phyloP scores from a whole-genome alignment of 2,329 filamentous ascomycete genomes.

The Calonectria hongkongensis region DNA sequence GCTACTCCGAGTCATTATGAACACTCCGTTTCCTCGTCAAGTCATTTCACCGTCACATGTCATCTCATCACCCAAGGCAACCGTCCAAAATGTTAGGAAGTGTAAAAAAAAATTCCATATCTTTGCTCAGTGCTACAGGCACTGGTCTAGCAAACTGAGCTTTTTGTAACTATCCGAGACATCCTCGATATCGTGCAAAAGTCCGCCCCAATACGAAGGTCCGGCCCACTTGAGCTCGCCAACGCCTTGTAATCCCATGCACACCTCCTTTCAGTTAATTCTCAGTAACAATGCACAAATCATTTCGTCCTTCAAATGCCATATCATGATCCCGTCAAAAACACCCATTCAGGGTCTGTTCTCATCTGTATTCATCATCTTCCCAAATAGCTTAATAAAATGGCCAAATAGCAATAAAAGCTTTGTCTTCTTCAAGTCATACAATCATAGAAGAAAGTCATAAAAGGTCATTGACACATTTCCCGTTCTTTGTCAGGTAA shows the following conservation, averaged over 20 bases:
- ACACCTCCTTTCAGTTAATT: slow-evolving; percentile 50
- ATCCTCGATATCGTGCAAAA: slow-evolving; percentile 50
- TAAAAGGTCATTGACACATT: slow-evolving; percentile 61
- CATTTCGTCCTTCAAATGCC: slow-evolving; percentile 53
- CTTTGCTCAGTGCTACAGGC: slow-evolving; percentile 50
- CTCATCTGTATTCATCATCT: slow-evolving; percentile 51
- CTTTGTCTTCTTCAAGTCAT: slow-evolving; percentile 64
- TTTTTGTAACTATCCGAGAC: slow-evolving; percentile 53
- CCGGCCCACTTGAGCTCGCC: slow-evolving; percentile 57
- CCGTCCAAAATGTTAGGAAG: slow-evolving; percentile 27
- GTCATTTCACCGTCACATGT: slow-evolving; percentile 11
- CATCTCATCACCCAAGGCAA: slow-evolving; percentile 16
- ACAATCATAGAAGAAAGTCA: slow-evolving; percentile 64
- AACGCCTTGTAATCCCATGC: slow-evolving; percentile 56
- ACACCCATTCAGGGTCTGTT: slow-evolving; percentile 51
- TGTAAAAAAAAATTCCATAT: slow-evolving; percentile 46
- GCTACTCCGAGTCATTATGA: background rate
- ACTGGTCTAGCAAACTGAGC: slow-evolving; percentile 51
- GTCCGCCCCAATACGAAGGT: slow-evolving; percentile 53
- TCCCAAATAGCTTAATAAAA: slow-evolving; percentile 50
- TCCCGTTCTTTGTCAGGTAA: slow-evolving; percentile 55
- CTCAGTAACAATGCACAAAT: slow-evolving; percentile 53
- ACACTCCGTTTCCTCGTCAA: slow-evolving; percentile 1
- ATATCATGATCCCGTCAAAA: slow-evolving; percentile 56
- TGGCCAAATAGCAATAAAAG: slow-evolving; percentile 54